Evolutionary conservation across 2,329 filamentous ascomycete genomes (phyloP).

Genomic region (Diaporthe vaccinii): DNA sequence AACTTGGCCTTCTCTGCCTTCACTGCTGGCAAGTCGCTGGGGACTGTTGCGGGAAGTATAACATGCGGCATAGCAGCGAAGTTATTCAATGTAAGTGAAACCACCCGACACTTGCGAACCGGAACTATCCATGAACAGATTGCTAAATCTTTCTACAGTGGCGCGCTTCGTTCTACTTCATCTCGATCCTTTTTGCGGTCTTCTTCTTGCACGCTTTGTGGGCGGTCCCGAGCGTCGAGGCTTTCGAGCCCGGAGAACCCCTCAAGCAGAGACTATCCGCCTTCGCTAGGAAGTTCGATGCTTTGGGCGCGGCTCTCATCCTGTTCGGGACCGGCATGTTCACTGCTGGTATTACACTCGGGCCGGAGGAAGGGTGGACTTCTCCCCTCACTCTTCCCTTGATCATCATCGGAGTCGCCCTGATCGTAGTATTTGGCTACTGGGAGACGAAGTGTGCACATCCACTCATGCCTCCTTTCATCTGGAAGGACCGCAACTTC

Average conservation of each 20-base stretch:
- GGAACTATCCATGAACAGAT: neutral
- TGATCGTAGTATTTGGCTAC: slow-evolving; percentile 69
- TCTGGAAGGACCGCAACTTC: slow-evolving; percentile 75
- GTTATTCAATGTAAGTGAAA: slow-evolving; percentile 58
- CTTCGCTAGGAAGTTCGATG: slow-evolving; percentile 70
- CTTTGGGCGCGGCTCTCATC: slow-evolving; percentile 71
- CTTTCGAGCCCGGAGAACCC: slow-evolving; percentile 56
- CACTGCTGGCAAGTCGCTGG: slow-evolving; percentile 56
- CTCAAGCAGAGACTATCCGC: slow-evolving; percentile 50
- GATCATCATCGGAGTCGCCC: slow-evolving; percentile 68
- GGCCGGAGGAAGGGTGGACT: slow-evolving; percentile 73
- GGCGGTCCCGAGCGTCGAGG: slow-evolving; percentile 70
- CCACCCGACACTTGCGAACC: too few relatives aligned
- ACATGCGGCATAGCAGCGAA: slow-evolving; percentile 73
- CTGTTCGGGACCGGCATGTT: slow-evolving; percentile 76
- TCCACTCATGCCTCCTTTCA: slow-evolving; percentile 67
- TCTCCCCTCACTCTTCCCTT: slow-evolving; percentile 73
- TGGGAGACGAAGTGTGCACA: slow-evolving; percentile 70
- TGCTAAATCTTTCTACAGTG: slow-evolving; percentile 54
- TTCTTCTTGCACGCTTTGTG: slow-evolving; percentile 70
- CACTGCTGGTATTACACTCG: slow-evolving; percentile 70
- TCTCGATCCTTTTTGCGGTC: slow-evolving; percentile 74
- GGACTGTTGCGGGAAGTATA: slow-evolving; percentile 62
- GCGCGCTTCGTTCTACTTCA: slow-evolving; percentile 72
- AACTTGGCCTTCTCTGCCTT: slow-evolving; percentile 76